Percentiles rank a stretch among this genome's conserved stretches.
Conservation (phyloP, 2,329 filamentous ascomycete genomes). For the Elsinoe batatas region DNA sequence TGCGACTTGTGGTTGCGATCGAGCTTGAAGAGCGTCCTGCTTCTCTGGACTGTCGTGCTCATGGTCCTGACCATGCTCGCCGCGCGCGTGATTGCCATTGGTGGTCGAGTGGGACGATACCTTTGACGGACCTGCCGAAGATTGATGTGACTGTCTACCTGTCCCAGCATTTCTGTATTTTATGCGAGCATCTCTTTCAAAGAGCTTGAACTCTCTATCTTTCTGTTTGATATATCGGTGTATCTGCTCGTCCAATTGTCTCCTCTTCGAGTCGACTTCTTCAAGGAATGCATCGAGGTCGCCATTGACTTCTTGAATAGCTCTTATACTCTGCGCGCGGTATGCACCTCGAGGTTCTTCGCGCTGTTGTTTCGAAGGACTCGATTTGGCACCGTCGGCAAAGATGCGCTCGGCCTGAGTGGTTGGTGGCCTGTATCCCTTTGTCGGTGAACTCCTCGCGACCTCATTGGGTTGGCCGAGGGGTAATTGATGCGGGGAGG, state of each 20-base stretch:
- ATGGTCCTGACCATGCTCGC: background rate
- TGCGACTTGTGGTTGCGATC: constrained; percentile 4
- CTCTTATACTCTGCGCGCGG: constrained; percentile 15
- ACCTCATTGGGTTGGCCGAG: background rate
- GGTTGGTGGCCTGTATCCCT: background rate
- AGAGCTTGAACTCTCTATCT: constrained; percentile 29
- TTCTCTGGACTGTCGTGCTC: background rate
- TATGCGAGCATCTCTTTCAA: constrained; percentile 25
- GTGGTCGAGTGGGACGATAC: background rate
- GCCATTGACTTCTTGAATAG: constrained; percentile 16
- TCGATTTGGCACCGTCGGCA: constrained; percentile 1
- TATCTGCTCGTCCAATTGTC: constrained; percentile 29
- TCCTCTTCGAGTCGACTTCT: constrained; percentile 27
- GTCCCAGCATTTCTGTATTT: constrained; percentile 13
- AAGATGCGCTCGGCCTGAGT: constrained; percentile 5
- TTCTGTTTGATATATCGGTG: constrained; percentile 30
- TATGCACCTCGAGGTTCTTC: constrained; percentile 14
- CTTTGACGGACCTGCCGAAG: background rate
- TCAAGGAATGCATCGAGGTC: constrained; percentile 20
- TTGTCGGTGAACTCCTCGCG: constrained; percentile 4
- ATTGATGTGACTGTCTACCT: background rate
- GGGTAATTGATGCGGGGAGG: constrained; percentile 7
- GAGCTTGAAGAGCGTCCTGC: constrained; percentile 2
- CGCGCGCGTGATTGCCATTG: background rate
- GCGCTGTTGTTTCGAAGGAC: constrained; percentile 2